These are phyloP conservation scores for Chloranthus sessilifolius DNA, from an alignment of 164 flowering plant genomes.

Conservation along the genomic window DNA sequence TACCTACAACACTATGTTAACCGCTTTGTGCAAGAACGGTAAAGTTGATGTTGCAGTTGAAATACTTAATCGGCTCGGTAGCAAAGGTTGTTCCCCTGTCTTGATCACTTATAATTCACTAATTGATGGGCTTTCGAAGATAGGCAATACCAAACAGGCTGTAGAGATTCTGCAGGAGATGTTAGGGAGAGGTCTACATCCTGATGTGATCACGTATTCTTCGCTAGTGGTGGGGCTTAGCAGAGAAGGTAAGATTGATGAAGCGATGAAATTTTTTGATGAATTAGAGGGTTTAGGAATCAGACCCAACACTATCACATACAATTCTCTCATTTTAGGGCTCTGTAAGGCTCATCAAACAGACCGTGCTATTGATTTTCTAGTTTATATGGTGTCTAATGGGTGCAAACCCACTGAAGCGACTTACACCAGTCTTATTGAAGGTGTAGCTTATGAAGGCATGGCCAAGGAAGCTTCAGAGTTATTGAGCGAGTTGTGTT, in stretches of 20 bases:
- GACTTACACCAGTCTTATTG: constrained; percentile 69
- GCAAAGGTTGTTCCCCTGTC: constrained; percentile 69
- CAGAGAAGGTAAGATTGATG: constrained; percentile 73
- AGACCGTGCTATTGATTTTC: constrained; percentile 64
- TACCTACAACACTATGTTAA: constrained; percentile 74
- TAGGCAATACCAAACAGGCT: constrained; percentile 55
- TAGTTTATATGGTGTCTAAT: constrained; percentile 56
- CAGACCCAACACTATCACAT: constrained; percentile 57
- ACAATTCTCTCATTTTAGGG: constrained; percentile 66
- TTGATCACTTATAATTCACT: constrained; percentile 79
- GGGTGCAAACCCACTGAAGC: constrained; percentile 75
- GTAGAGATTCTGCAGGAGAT: constrained; percentile 50
- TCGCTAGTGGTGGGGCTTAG: constrained; percentile 67
- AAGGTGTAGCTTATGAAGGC: constrained; percentile 77
- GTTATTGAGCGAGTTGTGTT: constrained; percentile 53
- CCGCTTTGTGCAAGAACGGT: constrained; percentile 78
- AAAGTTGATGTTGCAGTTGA: constrained; percentile 68
- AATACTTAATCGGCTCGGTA: constrained; percentile 56
- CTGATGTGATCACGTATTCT: constrained; percentile 67
- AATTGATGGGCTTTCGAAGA: constrained; percentile 68
- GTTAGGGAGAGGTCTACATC: constrained; percentile 56
- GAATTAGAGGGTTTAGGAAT: constrained; percentile 52
- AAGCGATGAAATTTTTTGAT: constrained; percentile 57
- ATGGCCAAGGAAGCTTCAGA: constrained; percentile 55
- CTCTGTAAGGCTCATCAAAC: constrained; percentile 69